Evolutionary conservation across 768 basidiomycete species (phyloP).

Genomic region (Suillus decipiens): DNA sequence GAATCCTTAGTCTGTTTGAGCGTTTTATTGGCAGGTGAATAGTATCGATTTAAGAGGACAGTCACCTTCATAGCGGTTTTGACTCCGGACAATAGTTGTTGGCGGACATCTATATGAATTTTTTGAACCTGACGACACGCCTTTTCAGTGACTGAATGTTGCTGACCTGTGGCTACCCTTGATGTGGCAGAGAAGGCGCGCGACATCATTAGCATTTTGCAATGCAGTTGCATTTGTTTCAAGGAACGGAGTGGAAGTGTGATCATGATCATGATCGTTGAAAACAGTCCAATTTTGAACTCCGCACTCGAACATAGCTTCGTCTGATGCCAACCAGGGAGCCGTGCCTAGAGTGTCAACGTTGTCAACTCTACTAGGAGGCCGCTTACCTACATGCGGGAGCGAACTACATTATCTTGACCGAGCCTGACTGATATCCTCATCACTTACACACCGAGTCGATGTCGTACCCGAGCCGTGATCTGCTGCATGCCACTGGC

Average conservation of each 20-base stretch:
- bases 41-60: not conserved
- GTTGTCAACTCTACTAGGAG: too few relatives aligned
- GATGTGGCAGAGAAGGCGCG: not conserved
- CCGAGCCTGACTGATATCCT: too few relatives aligned
- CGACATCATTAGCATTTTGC: not conserved
- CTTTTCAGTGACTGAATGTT: not conserved
- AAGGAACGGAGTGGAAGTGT: not conserved
- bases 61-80: constrained; percentile 71
- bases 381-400: too few relatives aligned
- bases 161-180: constrained; percentile 3
- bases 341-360: too few relatives aligned
- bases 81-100: constrained; percentile 51
- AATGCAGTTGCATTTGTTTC: not conserved
- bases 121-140: not conserved
- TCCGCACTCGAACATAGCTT: not conserved
- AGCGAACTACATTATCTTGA: too few relatives aligned
- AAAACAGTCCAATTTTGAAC: not conserved
- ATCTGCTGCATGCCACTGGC: too few relatives aligned
- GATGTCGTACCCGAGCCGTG: too few relatives aligned
- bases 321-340: too few relatives aligned
- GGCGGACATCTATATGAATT: constrained; percentile 48
- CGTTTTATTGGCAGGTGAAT: not conserved
- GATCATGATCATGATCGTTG: not conserved
- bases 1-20: constrained; percentile 54
- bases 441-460: too few relatives aligned